Percentiles rank a stretch among this genome's conserved stretches.
Evolutionary conservation across 768 basidiomycete genomes (phyloP).

Genomic region (Tricholomella constricta): DNA sequence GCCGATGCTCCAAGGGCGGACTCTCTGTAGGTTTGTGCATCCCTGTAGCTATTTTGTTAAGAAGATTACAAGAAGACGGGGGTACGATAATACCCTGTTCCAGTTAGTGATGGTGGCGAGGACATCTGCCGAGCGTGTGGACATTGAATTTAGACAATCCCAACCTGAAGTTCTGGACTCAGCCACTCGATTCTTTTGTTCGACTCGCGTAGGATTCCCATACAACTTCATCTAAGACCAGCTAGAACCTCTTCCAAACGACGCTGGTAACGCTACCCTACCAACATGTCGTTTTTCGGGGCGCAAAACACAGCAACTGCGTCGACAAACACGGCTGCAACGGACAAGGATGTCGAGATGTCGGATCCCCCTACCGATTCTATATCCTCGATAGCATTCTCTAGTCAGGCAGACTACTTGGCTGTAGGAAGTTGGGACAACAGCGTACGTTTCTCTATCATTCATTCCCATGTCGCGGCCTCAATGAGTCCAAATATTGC

Average conservation of each 20-base stretch:
- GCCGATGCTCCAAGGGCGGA: too few relatives aligned
- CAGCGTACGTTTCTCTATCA: slow-evolving; percentile 55
- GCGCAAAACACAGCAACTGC: slow-evolving; percentile 11
- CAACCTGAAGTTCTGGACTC: slow-evolving; percentile 6
- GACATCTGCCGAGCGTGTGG: too few relatives aligned
- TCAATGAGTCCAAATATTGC: slow-evolving; percentile 17
- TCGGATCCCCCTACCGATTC: slow-evolving; percentile 82
- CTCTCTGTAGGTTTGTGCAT: too few relatives aligned
- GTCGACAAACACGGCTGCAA: slow-evolving; percentile 8
- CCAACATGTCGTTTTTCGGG: slow-evolving; percentile 19
- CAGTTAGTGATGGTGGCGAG: too few relatives aligned
- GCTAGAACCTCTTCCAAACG: neutral
- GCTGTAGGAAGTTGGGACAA: slow-evolving; percentile 96
- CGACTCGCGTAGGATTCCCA: neutral
- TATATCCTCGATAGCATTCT: slow-evolving; percentile 84
- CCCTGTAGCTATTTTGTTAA: too few relatives aligned
- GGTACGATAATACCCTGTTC: too few relatives aligned
- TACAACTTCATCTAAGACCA: neutral
- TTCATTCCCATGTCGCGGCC: neutral
- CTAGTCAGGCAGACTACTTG: slow-evolving; percentile 82
- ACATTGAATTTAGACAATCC: too few relatives aligned
- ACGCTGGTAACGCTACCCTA: slow-evolving; percentile 1
- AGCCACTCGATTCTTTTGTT: slow-evolving; percentile 1
- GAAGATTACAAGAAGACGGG: too few relatives aligned
- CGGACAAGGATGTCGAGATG: slow-evolving; percentile 67